These are phyloP conservation scores for Trichodelitschia bisporula DNA, from an alignment of 495 filamentous ascomycete species.

Conservation along the genomic window DNA sequence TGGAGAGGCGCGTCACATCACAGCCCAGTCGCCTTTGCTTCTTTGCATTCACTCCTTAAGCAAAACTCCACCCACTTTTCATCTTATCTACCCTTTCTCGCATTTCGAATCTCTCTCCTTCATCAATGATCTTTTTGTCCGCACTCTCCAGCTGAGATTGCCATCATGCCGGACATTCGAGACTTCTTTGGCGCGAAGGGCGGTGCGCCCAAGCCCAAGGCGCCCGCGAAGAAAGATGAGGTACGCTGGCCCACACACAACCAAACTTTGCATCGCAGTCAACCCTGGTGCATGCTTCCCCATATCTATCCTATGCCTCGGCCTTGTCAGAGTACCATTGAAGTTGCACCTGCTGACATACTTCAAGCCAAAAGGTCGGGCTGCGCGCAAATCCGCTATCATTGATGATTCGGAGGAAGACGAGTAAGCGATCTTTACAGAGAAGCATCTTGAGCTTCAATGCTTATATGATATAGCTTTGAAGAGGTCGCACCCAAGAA, in stretches of 20 bases:
- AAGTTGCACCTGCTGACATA: neutral
- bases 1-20: no score
- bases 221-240: slow-evolving; percentile 9
- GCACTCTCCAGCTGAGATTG: no score
- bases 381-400: slow-evolving; percentile 8
- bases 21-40: no score
- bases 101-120: no score
- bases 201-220: slow-evolving; percentile 6
- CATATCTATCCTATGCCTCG: neutral
- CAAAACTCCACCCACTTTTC: no score
- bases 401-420: slow-evolving; percentile 12
- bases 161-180: slow-evolving; percentile 17
- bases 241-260: slow-evolving; percentile 3
- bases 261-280: neutral
- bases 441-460: slow-evolving; percentile 3
- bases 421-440: slow-evolving; percentile 9
- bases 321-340: neutral
- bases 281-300: neutral
- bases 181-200: slow-evolving; percentile 18
- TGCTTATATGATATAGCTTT: slow-evolving; percentile 1
- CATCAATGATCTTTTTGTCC: no score
- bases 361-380: slow-evolving; percentile 4
- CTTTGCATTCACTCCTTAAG: no score
- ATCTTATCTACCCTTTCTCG: no score
- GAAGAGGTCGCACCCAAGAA: slow-evolving; percentile 8